phyloP scores from a whole-genome alignment of 2,329 filamentous ascomycete genomes.

The Coniosporium tulheliwenetii region DNA sequence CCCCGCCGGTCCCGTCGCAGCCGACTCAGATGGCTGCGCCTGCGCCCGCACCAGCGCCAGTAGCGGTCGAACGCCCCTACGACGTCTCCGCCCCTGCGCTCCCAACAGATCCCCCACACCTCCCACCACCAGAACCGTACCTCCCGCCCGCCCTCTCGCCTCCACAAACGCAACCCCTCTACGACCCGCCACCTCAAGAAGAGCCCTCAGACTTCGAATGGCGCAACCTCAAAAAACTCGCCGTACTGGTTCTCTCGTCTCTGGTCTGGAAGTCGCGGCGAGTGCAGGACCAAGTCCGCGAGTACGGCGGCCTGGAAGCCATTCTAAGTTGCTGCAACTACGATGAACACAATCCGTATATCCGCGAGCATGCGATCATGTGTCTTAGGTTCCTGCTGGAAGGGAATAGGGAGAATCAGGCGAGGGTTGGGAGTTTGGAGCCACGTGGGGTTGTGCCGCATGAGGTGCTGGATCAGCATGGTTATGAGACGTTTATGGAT shows the following conservation, averaged over 20 bases:
- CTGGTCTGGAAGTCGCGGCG: conserved; percentile 74
- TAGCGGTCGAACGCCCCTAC: conserved; percentile 50
- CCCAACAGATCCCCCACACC: conserved; percentile 5
- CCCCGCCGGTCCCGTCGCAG: too few relatives aligned
- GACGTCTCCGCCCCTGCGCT: conserved; percentile 23
- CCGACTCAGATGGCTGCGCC: conserved; percentile 12
- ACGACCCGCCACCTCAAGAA: conserved; percentile 35
- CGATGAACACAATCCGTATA: conserved; percentile 87
- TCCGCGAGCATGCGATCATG: conserved; percentile 79
- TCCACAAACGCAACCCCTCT: conserved; percentile 23
- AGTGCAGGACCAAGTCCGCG: conserved; percentile 78
- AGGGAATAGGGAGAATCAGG: conserved; percentile 56
- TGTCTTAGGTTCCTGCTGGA: conserved; percentile 61
- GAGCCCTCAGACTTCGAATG: conserved; percentile 53
- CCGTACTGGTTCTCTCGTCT: conserved; percentile 77
- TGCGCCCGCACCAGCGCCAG: conserved; percentile 15
- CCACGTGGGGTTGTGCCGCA: conserved; percentile 18
- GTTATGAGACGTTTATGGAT: conserved; percentile 35
- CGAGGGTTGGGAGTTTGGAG: conserved; percentile 48
- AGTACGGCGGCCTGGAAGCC: conserved; percentile 71
- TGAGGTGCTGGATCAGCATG: conserved; percentile 32
- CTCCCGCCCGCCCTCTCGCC: conserved; percentile 18
- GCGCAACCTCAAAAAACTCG: conserved; percentile 82
- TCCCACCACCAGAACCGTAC: conserved; percentile 4
- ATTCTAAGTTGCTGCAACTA: conserved; percentile 81